Evolutionary conservation across 2,329 filamentous ascomycete genomes (phyloP).

Genomic region (Aurifilum marmelostoma): DNA sequence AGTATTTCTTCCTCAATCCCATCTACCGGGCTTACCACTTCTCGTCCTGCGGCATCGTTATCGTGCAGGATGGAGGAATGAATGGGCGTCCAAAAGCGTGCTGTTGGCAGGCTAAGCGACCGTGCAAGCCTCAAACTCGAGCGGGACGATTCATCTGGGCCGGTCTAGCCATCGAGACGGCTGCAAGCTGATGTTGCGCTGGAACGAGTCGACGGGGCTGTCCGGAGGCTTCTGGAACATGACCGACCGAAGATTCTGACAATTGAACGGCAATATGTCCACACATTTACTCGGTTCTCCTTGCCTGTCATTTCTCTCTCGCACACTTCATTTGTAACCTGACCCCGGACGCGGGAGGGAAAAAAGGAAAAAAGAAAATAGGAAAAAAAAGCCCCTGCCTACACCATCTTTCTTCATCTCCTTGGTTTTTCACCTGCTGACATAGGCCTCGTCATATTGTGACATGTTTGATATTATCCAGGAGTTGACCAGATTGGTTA

Average conservation of each 20-base stretch:
- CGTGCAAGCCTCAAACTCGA: neutral
- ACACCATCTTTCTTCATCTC: neutral
- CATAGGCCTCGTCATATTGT: neutral
- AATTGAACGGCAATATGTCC: neutral
- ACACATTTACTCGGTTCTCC: too few species aligned
- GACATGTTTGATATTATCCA: neutral
- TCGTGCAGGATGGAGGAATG: neutral
- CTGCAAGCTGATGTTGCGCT: neutral
- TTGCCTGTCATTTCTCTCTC: too few species aligned
- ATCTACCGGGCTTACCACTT: neutral
- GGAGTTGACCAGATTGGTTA: too few species aligned
- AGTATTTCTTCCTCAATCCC: neutral
- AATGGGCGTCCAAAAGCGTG: neutral
- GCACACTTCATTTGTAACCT: too few species aligned
- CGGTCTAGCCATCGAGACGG: neutral
- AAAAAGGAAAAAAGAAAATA: too few species aligned
- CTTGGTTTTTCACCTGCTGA: neutral
- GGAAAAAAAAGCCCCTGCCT: too few species aligned
- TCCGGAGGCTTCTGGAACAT: neutral
- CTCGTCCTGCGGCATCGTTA: neutral
- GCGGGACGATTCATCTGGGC: neutral
- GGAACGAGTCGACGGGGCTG: neutral
- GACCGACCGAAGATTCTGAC: neutral
- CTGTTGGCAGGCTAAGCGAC: neutral
- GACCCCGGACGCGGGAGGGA: too few species aligned